Base-by-base conservation (phyloP, 306 rosid genomes). In the Adenanthera pavonina region DNA sequence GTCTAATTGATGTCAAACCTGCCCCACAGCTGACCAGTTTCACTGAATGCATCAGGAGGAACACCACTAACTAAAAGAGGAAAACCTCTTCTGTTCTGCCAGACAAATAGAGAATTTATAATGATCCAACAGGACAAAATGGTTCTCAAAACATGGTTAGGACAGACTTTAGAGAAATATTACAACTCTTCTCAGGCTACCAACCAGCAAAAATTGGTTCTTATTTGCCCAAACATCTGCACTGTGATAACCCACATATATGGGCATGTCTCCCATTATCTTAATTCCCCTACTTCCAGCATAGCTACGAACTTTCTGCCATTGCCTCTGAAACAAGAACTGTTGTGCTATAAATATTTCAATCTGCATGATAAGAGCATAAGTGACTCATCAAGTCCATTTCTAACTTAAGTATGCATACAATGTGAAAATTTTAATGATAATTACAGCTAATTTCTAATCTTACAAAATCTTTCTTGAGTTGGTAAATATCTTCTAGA, bases 211-310 rank as follows among this genome's bases (percentile, higher is more conserved):
- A 88, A 95, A 95, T 17, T 91, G 95, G 80, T 88, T 93, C 87
- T 87, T 91, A 87, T 95, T 93, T 82, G 97, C 99, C 97, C 99
- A 95, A 80, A 93, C 99, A 88, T 95, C 99, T 80, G 99, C 99
- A 86, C 97, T 95, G 83, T 95, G 99, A 86, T 95, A 93, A 79
- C 97, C 97, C 59, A 95, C 99, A 86, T 95, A 95, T 64, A 95
- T 95, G 80, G 99, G 99, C 97, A 95, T 95, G 91, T 95, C 99
- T 73, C 99, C 99, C 97, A 95, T 91, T 74, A 95, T 93, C 62
- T 88, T 89, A 57, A 95, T 80, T 80, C 99, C 97, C 81, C 85
- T 91, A 78, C 74, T 85, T 68, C 80, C 85, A 34, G 97, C 97
- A 84, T 93, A 93, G 79, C 86, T 74, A 73, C 88, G 91, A 83